phyloP scores from a whole-genome alignment of 176 grass and related monocot genomes.

The Cymbopogon citratus region DNA sequence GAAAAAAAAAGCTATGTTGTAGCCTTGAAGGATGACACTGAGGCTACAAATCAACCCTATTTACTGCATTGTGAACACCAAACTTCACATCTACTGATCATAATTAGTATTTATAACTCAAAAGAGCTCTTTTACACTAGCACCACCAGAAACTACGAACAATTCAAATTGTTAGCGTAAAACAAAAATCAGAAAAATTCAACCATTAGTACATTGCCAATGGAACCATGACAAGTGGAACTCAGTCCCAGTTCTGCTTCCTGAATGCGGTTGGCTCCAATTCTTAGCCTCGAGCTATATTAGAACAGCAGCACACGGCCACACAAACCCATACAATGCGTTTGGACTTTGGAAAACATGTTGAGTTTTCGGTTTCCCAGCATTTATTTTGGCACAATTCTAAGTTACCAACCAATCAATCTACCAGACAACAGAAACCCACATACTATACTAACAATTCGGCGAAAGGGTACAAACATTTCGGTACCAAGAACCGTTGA shows the following conservation, averaged over 20 bases:
- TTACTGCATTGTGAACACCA: not conserved
- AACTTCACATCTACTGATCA: not conserved
- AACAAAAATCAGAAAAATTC: no score
- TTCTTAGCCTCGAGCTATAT: not conserved
- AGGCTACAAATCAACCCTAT: not conserved
- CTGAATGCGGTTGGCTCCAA: not conserved
- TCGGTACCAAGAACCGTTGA: not conserved
- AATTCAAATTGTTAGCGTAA: no score
- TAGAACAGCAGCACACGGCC: not conserved
- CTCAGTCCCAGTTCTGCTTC: not conserved
- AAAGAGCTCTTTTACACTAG: not conserved
- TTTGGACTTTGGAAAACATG: not conserved
- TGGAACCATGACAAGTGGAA: not conserved
- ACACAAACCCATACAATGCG: not conserved
- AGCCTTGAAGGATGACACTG: not conserved
- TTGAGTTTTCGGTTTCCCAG: not conserved
- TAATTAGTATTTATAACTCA: not conserved
- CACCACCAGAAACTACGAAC: not conserved
- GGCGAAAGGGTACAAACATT: slow-evolving; percentile 1
- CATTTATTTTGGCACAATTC: not conserved
- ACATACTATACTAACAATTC: not conserved
- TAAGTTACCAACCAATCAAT: not conserved
- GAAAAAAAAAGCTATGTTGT: not conserved
- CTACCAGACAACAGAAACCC: not conserved
- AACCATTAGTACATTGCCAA: no score